Evolutionary conservation across 345 rosid species (phyloP).

Genomic region (Cardamine chenopodiifolia): DNA sequence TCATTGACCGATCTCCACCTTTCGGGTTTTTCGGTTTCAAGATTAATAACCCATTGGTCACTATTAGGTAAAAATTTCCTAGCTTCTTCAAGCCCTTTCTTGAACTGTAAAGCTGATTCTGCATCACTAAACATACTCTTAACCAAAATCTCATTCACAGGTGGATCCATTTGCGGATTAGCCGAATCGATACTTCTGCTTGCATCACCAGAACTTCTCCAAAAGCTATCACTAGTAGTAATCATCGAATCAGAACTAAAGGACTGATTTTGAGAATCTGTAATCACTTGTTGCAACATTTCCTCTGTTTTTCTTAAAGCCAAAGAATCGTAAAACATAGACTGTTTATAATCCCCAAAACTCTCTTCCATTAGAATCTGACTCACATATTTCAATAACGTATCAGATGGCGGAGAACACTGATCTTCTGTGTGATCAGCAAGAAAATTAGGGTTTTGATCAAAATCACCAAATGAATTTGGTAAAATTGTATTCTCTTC

Average conservation of each 20-base stretch:
- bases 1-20: constrained; percentile 34
- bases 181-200: constrained; percentile 30
- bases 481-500: constrained; percentile 2
- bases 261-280: constrained; percentile 43
- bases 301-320: constrained; percentile 70
- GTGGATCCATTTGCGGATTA: neutral
- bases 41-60: constrained; percentile 47
- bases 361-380: constrained; percentile 81
- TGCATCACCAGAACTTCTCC: neutral
- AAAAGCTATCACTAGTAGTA: constrained; percentile 3
- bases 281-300: constrained; percentile 62
- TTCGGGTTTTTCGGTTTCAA: constrained; percentile 30
- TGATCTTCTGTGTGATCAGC: constrained; percentile 11
- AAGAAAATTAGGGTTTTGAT: constrained; percentile 22
- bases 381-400: constrained; percentile 57
- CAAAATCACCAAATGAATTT: constrained; percentile 16
- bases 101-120: constrained; percentile 48
- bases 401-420: constrained; percentile 27
- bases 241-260: constrained; percentile 35
- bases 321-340: constrained; percentile 59
- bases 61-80: constrained; percentile 67
- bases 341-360: constrained; percentile 56
- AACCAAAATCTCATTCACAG: constrained; percentile 46
- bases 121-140: constrained; percentile 56
- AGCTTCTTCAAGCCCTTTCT: constrained; percentile 58